phyloP scores from a whole-genome alignment of 768 basidiomycete species.

The Paxillus rubicundulus region DNA sequence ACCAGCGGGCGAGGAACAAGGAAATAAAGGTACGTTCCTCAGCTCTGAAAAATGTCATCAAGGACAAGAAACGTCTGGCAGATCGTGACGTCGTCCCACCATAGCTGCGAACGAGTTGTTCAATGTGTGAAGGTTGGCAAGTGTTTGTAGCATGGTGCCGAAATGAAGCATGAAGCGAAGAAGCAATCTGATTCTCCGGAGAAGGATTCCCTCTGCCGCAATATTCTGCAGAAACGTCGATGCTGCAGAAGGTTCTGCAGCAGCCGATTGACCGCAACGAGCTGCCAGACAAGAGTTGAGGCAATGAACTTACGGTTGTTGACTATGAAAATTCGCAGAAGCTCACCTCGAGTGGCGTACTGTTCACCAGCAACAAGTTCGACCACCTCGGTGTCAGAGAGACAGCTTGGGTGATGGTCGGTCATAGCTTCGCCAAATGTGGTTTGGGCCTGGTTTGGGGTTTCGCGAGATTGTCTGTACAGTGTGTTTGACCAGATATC shows the following conservation, averaged over 20 bases:
- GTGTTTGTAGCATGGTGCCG: slow-evolving; percentile 75
- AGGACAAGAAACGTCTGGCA: slow-evolving; percentile 66
- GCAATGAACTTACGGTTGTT: neutral
- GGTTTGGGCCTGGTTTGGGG: slow-evolving; percentile 35
- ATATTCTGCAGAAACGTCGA: slow-evolving; percentile 53
- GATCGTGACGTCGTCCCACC: slow-evolving; percentile 62
- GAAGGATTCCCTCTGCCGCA: slow-evolving; percentile 28
- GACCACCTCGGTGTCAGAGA: slow-evolving; percentile 43
- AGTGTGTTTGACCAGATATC: neutral
- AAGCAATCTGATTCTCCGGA: slow-evolving; percentile 47
- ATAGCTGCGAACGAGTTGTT: slow-evolving; percentile 77
- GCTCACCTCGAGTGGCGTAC: slow-evolving; percentile 61
- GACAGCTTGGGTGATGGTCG: slow-evolving; percentile 59
- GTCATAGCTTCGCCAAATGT: slow-evolving; percentile 67
- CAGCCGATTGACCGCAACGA: slow-evolving; percentile 67
- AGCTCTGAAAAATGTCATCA: slow-evolving; percentile 76
- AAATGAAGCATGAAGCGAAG: slow-evolving; percentile 67
- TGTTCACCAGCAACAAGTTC: slow-evolving; percentile 43
- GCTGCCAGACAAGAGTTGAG: slow-evolving; percentile 38
- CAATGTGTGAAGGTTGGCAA: slow-evolving; percentile 81
- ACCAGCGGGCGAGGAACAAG: slow-evolving; percentile 66
- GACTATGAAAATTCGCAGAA: neutral
- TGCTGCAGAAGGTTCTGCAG: slow-evolving; percentile 77
- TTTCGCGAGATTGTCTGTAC: slow-evolving; percentile 14
- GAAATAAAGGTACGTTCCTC: slow-evolving; percentile 65